A percentile compares a stretch with the other conserved stretches of the same genome.
Conservation (phyloP, 2,329 filamentous ascomycete species). For the Coniochaeta sp. region DNA sequence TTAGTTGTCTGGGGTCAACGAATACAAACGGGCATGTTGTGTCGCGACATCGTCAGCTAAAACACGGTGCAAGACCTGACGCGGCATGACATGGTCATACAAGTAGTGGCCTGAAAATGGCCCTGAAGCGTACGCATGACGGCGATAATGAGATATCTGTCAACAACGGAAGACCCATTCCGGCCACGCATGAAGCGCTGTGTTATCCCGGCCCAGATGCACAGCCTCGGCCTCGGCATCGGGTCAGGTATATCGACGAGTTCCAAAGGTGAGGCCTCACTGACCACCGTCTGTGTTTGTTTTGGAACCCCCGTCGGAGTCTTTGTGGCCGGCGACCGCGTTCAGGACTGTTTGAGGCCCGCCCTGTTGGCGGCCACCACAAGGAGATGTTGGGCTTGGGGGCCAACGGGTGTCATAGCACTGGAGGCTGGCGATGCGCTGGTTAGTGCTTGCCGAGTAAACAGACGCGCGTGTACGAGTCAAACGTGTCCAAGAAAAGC, state of each 20-base stretch:
- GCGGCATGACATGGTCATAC: neutral
- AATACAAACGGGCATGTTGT: neutral
- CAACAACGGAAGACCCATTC: neutral
- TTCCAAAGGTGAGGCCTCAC: neutral
- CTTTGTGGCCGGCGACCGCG: neutral
- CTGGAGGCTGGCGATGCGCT: neutral
- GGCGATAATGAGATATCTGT: neutral
- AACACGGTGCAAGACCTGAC: neutral
- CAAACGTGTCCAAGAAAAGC: neutral
- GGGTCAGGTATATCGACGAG: neutral
- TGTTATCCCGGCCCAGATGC: neutral
- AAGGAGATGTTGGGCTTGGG: neutral
- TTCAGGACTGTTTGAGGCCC: neutral
- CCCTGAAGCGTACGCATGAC: too few relatives aligned
- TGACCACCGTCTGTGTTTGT: neutral
- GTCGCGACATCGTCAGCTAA: neutral
- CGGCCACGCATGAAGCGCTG: neutral
- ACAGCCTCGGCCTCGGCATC: neutral
- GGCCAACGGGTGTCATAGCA: neutral
- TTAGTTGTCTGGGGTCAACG: neutral
- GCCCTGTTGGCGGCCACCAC: neutral
- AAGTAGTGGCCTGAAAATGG: neutral
- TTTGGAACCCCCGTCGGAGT: neutral
- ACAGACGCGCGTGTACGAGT: neutral
- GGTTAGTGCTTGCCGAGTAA: neutral